Percentiles rank a stretch among this genome's conserved stretches.
phyloP scores from a whole-genome alignment of 2,329 filamentous ascomycete genomes.

The Nemania serpens region DNA sequence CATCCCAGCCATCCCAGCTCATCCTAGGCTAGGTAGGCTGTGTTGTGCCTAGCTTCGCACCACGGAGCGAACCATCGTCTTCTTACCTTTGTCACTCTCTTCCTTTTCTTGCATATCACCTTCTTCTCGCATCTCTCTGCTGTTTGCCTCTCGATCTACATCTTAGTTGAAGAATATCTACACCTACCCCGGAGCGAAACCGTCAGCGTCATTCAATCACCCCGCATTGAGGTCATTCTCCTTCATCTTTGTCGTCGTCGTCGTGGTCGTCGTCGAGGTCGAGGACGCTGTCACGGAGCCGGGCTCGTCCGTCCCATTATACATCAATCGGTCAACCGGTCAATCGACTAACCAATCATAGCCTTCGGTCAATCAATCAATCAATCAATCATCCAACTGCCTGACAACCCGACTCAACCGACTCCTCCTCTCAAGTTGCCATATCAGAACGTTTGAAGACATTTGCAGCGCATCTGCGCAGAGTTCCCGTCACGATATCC shows the following conservation, averaged over 20 bases:
- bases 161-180: neutral
- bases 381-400: neutral
- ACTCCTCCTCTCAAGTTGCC: neutral
- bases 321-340: neutral
- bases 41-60: neutral
- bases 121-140: neutral
- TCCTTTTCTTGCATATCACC: neutral
- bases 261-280: neutral
- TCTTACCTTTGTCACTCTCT: neutral
- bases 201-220: neutral
- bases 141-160: neutral
- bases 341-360: neutral
- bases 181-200: neutral
- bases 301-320: too few relatives aligned
- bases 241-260: neutral
- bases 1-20: neutral
- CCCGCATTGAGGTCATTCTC: neutral
- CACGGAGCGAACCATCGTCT: neutral
- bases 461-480: neutral
- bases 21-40: neutral
- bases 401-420: neutral
- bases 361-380: neutral
- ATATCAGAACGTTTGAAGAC: neutral
- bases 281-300: neutral
- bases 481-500: neutral